Percentiles rank a stretch among this genome's conserved stretches.
phyloP scores from a whole-genome alignment of 495 filamentous ascomycete genomes.

The Xylaria scruposa region DNA sequence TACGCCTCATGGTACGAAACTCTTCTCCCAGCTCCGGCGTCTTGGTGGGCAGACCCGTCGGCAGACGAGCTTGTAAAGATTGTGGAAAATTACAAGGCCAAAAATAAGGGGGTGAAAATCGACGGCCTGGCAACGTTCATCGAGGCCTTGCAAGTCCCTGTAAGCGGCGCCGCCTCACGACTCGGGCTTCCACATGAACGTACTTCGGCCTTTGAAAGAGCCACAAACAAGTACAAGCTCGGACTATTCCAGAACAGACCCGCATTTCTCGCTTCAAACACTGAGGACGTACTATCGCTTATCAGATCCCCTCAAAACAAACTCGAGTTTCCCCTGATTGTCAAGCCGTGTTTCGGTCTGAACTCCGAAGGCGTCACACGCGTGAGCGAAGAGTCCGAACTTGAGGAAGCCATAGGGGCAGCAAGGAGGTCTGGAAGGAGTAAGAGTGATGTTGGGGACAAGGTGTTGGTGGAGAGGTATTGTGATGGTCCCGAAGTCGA shows the following conservation, averaged over 20 bases:
- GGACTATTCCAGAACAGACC: slow-evolving; percentile 45
- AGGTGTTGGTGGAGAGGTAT: slow-evolving; percentile 36
- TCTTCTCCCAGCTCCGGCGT: slow-evolving; percentile 30
- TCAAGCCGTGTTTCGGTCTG: slow-evolving; percentile 54
- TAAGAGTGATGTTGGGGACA: slow-evolving; percentile 27
- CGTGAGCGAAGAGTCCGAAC: slow-evolving; percentile 41
- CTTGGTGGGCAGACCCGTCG: slow-evolving; percentile 39
- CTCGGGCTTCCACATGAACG: slow-evolving; percentile 44
- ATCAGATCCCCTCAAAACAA: slow-evolving; percentile 16
- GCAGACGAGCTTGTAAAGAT: slow-evolving; percentile 43
- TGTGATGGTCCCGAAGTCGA: slow-evolving; percentile 59
- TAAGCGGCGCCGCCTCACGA: slow-evolving; percentile 41
- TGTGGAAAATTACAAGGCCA: slow-evolving; percentile 36
- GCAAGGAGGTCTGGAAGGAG: slow-evolving; percentile 18
- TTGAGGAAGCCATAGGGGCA: slow-evolving; percentile 37
- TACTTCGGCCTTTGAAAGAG: slow-evolving; percentile 46
- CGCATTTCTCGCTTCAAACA: slow-evolving; percentile 29
- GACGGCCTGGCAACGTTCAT: slow-evolving; percentile 49
- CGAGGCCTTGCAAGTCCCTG: slow-evolving; percentile 48
- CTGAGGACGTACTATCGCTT: slow-evolving; percentile 32
- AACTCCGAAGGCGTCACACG: slow-evolving; percentile 52
- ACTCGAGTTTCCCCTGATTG: slow-evolving; percentile 49
- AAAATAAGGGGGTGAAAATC: slow-evolving; percentile 34
- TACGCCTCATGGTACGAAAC: slow-evolving; percentile 47
- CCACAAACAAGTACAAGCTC: slow-evolving; percentile 52